Evolutionary conservation across 352 stramenopile species (phyloP), one percentile per base, ranked within the genome.

Genomic region (Phytophthora syringae): DNA sequence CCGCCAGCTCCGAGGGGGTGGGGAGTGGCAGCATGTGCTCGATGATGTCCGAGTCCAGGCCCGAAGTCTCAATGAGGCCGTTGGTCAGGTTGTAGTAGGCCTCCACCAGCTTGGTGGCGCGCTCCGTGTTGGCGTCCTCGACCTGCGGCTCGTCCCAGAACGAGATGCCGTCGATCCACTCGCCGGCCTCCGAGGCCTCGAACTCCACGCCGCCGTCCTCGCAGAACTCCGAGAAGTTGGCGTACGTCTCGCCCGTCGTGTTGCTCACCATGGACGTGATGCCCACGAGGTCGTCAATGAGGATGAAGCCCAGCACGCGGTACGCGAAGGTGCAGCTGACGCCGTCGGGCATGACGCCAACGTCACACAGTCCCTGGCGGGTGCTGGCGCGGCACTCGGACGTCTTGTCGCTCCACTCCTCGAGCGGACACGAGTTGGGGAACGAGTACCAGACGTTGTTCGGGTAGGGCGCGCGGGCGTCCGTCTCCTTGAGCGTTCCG

Each of bases 401-500:
- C 21, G 67, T 74, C 76, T 89, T 90, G 18, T 60, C 62, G 2
- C 51, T 69, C 82, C 84, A 93, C 25, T 66, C 30, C 37, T 84
- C 40, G 0, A 90, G 70, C 7, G 82, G 78, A 36, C 82, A 92
- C 15, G 79, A 76, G 73, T 94, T 90, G 0, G 88, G 86, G 60
- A 90, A 88, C 58, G 88, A 95, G 70, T 84, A 95, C 86, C 84
- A 93, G 32, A 82, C 71, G 36, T 75, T 86, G 67, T 93, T 77
- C 5, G 82, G 82, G 73, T 94, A 94, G 21, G 80, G 84, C 1
- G 79, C 82, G 13, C 78, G 76, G 16, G 70, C 54, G 45, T 93
- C 80, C 34, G 63, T 76, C 27, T 70, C 67, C 64, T 86, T 87
- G 5, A 49, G 64, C 27, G 70, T 79, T 7, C 70, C 76, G 18